Base-by-base conservation (phyloP, 345 rosid species). In the Raphanus sativus region DNA sequence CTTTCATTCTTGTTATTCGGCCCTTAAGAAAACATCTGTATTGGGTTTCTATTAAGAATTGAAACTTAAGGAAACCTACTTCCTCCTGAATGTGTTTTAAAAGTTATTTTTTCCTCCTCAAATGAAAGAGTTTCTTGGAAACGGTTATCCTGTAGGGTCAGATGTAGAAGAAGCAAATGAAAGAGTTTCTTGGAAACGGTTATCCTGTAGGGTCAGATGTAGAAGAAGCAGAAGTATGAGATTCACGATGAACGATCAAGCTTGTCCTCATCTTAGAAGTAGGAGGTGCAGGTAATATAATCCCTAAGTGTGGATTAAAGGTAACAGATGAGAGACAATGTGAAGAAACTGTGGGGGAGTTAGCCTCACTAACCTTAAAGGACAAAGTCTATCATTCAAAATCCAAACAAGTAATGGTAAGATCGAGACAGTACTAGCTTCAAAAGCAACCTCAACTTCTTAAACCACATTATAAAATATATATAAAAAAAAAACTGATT, bases 321-420 rank as follows among this genome's bases (percentile, higher is more conserved):
- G 93, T 50, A 85, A 83, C 12, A 70, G 69, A 63, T 88, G 90
- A 90, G 85, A 87, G 50, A 52, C 59, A 61, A 88, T 91, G 84
- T 81, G 90, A 4, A 88, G 91, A 77, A 91, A 91, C 62, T 91
- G 89, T 91, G 95, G 91, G 28, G 71, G 78, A 7, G 86, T 30
- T 89, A 90, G 97, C 82, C 80, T 82, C 5, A 82, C 81, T 75
- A 85, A 85, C 78, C 87, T 88, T 45, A 91, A 84, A 4, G 89
- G 90, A 3, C 95, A 89, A 75, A 84, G 83, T 75, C 78, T 21
- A 21, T 89, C 71, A 29, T 87, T 87, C 77, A 81, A 83, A 76
- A 69, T 91, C 67, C 83, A 84, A 75, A 67, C 84, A 48, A 84
- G 85, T 80, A 50, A 88, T 15, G 90, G 91, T 1, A 78, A 4